These are phyloP conservation scores for Leishmania braziliensis DNA, from an alignment of 208 protist genomes.

Conservation along the genomic window DNA sequence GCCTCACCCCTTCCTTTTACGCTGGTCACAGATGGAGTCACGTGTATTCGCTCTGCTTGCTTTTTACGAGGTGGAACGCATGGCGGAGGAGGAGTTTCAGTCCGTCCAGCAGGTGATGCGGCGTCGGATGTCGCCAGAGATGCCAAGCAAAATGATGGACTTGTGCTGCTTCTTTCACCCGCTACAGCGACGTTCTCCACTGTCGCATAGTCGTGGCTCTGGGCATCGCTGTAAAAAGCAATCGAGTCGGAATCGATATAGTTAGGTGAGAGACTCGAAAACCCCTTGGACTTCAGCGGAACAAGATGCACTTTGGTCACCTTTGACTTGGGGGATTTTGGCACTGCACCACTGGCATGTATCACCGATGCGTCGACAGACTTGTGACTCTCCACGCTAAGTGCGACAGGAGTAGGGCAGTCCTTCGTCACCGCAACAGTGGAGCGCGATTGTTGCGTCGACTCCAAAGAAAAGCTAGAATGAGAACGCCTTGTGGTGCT, in stretches of 20 bases:
- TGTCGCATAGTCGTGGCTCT: neutral
- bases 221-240: constrained; percentile 9
- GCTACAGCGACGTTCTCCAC: neutral
- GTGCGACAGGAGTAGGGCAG: neutral
- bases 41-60: neutral
- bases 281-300: neutral
- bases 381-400: neutral
- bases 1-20: neutral
- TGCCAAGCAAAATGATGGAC: neutral
- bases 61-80: constrained; percentile 5
- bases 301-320: no score
- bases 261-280: constrained; percentile 23
- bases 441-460: neutral
- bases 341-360: neutral
- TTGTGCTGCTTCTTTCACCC: neutral
- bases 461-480: constrained; percentile 11
- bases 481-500: constrained; percentile 3
- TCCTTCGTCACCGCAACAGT: neutral
- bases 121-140: neutral
- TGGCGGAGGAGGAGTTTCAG: neutral
- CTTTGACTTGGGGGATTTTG: neutral
- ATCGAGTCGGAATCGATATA: constrained; percentile 18
- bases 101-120: neutral
- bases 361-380: neutral
- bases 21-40: neutral